Evolutionary conservation across 2,329 filamentous ascomycete genomes (phyloP).

Genomic region (Hypoxylon sp.): DNA sequence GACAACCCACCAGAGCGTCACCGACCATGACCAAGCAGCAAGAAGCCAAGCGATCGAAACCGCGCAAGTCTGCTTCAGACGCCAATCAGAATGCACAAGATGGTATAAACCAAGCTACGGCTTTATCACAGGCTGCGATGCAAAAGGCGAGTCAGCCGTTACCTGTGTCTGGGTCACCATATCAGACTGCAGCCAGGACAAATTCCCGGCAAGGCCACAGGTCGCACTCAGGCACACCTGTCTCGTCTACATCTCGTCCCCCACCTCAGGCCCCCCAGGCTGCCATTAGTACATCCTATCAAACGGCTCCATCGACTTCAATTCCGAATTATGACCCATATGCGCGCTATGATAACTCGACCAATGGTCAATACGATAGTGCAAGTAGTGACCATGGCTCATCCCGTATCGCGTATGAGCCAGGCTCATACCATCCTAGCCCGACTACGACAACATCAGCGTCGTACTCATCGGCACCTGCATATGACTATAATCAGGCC

Average conservation of each 20-base stretch:
- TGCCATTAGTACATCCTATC: constrained; percentile 49
- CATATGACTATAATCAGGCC: constrained; percentile 52
- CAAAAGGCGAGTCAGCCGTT: constrained; percentile 52
- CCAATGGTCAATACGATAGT: constrained; percentile 46
- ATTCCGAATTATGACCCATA: constrained; percentile 51
- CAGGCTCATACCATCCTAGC: constrained; percentile 49
- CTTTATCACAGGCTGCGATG: constrained; percentile 47
- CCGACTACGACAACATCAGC: constrained; percentile 45
- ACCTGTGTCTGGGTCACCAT: constrained; percentile 49
- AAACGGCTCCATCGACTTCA: constrained; percentile 48
- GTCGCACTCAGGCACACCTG: constrained; percentile 52
- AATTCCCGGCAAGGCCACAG: constrained; percentile 50
- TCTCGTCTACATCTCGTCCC: constrained; percentile 46
- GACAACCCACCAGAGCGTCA: constrained; percentile 39
- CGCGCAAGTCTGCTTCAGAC: constrained; percentile 47
- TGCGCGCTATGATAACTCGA: constrained; percentile 53
- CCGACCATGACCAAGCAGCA: constrained; percentile 46
- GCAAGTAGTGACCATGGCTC: constrained; percentile 44
- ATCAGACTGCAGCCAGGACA: constrained; percentile 47
- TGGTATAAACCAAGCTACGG: constrained; percentile 42
- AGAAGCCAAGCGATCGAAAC: constrained; percentile 44
- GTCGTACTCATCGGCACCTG: constrained; percentile 48
- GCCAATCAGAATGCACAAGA: constrained; percentile 42
- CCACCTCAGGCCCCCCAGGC: constrained; percentile 49
- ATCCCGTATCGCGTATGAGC: constrained; percentile 50